Conservation (phyloP, 1,284 basidiomycete genomes). For the Pisolithus thermaeus region DNA sequence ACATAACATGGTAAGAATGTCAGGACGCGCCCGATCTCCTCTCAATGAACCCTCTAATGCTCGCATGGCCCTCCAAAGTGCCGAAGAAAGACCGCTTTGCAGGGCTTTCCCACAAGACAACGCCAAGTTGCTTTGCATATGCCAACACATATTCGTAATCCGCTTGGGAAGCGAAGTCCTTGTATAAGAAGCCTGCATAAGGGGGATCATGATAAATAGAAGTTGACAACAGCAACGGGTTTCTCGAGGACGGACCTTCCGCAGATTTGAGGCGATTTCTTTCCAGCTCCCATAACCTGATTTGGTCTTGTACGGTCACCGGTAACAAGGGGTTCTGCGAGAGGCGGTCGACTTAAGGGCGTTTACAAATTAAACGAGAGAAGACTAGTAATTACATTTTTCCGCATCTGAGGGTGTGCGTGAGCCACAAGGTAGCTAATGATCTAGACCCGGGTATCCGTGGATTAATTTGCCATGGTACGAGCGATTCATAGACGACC, state of each 20-base stretch:
- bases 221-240: slow-evolving; percentile 7
- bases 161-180: slow-evolving; percentile 77
- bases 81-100: slow-evolving; percentile 79
- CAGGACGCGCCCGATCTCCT: slow-evolving; percentile 32
- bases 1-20: neutral
- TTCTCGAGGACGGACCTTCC: slow-evolving; percentile 54
- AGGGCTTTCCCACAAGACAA: slow-evolving; percentile 75
- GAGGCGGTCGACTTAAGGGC: slow-evolving; percentile 6
- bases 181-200: slow-evolving; percentile 76
- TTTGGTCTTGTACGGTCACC: slow-evolving; percentile 96
- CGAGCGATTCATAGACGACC: slow-evolving; percentile 17
- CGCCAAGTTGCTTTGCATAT: slow-evolving; percentile 79
- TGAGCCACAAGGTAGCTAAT: slow-evolving; percentile 93
- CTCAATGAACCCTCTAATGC: slow-evolving; percentile 77
- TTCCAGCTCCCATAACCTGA: slow-evolving; percentile 97
- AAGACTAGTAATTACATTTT: slow-evolving; percentile 55
- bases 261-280: slow-evolving; percentile 85
- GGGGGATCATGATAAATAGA: slow-evolving; percentile 1
- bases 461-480: slow-evolving; percentile 5
- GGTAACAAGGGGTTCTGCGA: slow-evolving; percentile 81
- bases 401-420: slow-evolving; percentile 97
- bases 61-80: slow-evolving; percentile 71
- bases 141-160: slow-evolving; percentile 86
- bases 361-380: neutral
- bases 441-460: slow-evolving; percentile 51